A percentile compares a stretch with the other conserved stretches of the same genome.
Evolutionary conservation across 768 basidiomycete genomes (phyloP).

Genomic region (Psilocybe azurescens): DNA sequence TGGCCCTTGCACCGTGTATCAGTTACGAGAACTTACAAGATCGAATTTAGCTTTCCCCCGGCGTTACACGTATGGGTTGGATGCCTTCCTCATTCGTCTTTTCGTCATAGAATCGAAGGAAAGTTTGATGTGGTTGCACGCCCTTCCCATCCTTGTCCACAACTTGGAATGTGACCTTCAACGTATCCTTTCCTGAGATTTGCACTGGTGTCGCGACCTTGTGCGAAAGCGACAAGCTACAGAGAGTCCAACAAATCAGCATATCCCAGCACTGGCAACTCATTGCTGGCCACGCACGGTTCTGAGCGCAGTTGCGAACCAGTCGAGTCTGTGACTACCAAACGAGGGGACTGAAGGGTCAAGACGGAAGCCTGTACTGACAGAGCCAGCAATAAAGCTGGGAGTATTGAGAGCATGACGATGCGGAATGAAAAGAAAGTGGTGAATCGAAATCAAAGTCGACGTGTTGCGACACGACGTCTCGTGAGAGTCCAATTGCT

Average conservation of each 20-base stretch:
- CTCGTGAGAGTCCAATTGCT: slow-evolving; percentile 19
- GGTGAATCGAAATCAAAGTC: slow-evolving; percentile 6
- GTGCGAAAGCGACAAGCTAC: slow-evolving; percentile 56
- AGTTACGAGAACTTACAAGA: slow-evolving; percentile 54
- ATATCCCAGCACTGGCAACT: slow-evolving; percentile 8
- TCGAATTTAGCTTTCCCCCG: slow-evolving; percentile 90
- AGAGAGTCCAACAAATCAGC: slow-evolving; percentile 2
- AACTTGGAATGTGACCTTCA: slow-evolving; percentile 84
- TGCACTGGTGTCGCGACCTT: slow-evolving; percentile 55
- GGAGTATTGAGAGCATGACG: slow-evolving; percentile 34
- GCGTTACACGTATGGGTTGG: slow-evolving; percentile 78
- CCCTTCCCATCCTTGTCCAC: slow-evolving; percentile 70
- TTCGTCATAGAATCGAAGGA: slow-evolving; percentile 86
- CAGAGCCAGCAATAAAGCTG: slow-evolving; percentile 52
- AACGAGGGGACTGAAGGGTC: slow-evolving; percentile 64
- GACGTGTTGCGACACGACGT: slow-evolving; percentile 25
- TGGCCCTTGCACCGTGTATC: background rate
- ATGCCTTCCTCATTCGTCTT: slow-evolving; percentile 83
- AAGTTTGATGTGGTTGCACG: slow-evolving; percentile 89
- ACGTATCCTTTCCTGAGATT: slow-evolving; percentile 59
- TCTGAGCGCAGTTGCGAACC: slow-evolving; percentile 69
- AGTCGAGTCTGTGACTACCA: slow-evolving; percentile 58
- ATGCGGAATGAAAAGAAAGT: slow-evolving; percentile 9
- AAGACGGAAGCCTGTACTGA: slow-evolving; percentile 60
- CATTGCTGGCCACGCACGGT: slow-evolving; percentile 50